Evolutionary conservation across 495 filamentous ascomycete species (phyloP).

Genomic region (Podospora pseudopauciseta): DNA sequence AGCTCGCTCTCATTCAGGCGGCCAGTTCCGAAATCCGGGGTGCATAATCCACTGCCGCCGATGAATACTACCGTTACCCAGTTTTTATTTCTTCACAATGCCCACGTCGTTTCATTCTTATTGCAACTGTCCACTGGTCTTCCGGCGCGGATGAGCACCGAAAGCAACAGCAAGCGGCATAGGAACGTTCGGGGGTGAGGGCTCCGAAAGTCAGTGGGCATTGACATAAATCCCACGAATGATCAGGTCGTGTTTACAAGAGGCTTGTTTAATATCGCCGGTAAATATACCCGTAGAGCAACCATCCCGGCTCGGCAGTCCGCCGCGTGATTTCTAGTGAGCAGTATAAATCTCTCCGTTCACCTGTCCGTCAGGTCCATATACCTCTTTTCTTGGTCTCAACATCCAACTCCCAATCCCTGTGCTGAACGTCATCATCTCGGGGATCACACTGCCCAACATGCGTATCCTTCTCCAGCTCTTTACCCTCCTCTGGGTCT

Average conservation of each 20-base stretch:
- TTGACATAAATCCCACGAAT: not conserved
- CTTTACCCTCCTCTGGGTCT: conserved; percentile 25
- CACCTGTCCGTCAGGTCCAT: not conserved
- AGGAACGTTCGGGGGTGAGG: not conserved
- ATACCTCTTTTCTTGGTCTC: not conserved
- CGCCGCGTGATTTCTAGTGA: not conserved
- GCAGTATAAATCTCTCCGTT: not conserved
- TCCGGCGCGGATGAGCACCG: not conserved
- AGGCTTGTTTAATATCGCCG: not conserved
- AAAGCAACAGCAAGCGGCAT: not conserved
- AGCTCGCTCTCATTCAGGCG: not conserved
- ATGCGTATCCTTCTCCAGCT: conserved; percentile 34
- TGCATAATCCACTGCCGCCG: not conserved
- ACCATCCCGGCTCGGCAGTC: not conserved
- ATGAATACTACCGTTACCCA: not conserved
- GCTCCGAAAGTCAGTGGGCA: not conserved
- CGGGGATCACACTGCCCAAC: conserved; percentile 1
- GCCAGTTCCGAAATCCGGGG: not conserved
- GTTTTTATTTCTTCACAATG: not conserved
- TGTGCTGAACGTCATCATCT: not conserved
- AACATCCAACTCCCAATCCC: not conserved
- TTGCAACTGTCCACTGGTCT: not conserved
- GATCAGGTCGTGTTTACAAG: not conserved
- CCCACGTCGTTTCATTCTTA: not conserved
- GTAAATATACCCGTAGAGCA: not conserved